A percentile compares a stretch with the other conserved stretches of the same genome.
These are phyloP conservation scores for Penicillium turbatum DNA, from an alignment of 495 filamentous ascomycete species.

Conservation along the genomic window DNA sequence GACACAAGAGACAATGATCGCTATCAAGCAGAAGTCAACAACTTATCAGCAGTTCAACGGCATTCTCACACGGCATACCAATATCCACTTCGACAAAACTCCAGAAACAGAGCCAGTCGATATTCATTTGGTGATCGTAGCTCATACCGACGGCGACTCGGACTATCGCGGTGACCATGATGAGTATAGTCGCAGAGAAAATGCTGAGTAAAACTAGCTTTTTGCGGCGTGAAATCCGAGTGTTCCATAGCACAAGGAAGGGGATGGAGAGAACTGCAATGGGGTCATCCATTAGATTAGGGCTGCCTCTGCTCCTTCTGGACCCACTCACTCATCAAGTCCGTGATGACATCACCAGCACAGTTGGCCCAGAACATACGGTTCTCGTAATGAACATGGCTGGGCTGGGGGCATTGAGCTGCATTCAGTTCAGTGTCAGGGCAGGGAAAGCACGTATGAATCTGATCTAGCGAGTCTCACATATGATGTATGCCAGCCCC, in stretches of 20 bases:
- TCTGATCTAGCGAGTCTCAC: neutral
- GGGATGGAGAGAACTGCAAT: conserved; percentile 8
- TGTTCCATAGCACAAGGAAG: conserved; percentile 20
- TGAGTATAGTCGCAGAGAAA: conserved; percentile 23
- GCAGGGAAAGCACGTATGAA: neutral
- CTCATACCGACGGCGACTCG: conserved; percentile 20
- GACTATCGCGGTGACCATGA: conserved; percentile 23
- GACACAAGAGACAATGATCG: conserved; percentile 14
- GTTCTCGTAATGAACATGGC: conserved; percentile 17
- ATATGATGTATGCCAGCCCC: conserved; percentile 12
- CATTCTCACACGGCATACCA: conserved; percentile 6
- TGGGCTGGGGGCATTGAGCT: conserved; percentile 15
- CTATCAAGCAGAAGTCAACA: neutral
- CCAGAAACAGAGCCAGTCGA: conserved; percentile 27
- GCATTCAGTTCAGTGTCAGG: neutral
- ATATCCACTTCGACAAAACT: conserved; percentile 25
- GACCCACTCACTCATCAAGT: conserved; percentile 19
- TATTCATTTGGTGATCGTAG: conserved; percentile 12
- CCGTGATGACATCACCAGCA: conserved; percentile 17
- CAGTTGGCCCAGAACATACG: conserved; percentile 17
- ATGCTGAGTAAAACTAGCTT: conserved; percentile 21
- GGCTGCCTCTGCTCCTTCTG: too few species aligned
- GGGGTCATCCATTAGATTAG: too few species aligned
- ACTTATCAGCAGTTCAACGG: too few species aligned
- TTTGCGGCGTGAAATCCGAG: conserved; percentile 15